Percentiles rank a stretch among this genome's conserved stretches.
Evolutionary conservation across 1,284 basidiomycete species (phyloP).

Genomic region (Heterobasidion irregulare): DNA sequence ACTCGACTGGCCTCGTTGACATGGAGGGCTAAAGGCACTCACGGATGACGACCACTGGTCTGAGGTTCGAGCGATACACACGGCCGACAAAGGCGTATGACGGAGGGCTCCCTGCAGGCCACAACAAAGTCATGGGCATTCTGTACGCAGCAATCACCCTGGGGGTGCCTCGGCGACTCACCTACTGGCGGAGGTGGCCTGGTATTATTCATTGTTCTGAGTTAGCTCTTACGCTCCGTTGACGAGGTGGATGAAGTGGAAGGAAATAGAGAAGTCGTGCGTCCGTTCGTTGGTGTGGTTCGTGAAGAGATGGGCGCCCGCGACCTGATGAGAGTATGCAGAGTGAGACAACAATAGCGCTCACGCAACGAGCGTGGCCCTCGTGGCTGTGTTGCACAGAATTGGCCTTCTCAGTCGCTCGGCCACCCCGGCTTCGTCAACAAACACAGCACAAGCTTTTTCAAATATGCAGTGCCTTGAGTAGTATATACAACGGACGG

Average conservation of each 20-base stretch:
- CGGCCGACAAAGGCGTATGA: slow-evolving; percentile 51
- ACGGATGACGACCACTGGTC: slow-evolving; percentile 52
- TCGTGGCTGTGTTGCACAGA: too few species aligned
- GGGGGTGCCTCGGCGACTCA: neutral
- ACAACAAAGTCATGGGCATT: neutral
- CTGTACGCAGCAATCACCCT: too few species aligned
- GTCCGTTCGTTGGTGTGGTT: neutral
- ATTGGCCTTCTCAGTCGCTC: too few species aligned
- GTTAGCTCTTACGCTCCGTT: neutral
- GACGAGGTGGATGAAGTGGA: neutral
- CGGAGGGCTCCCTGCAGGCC: slow-evolving; percentile 40
- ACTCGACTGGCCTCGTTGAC: neutral
- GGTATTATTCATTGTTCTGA: neutral
- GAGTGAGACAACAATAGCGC: neutral
- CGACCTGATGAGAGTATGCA: neutral
- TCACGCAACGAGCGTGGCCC: neutral
- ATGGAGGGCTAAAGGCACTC: slow-evolving; percentile 18
- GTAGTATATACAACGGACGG: too few species aligned
- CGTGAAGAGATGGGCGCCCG: neutral
- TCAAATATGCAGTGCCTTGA: too few species aligned
- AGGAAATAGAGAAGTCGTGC: neutral
- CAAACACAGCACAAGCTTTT: too few species aligned
- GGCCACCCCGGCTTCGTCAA: too few species aligned
- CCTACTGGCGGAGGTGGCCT: neutral
- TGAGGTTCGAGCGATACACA: slow-evolving; percentile 44